These are phyloP conservation scores for Neurospora sp. DNA, from an alignment of 2,329 filamentous ascomycete species.

Conservation along the genomic window DNA sequence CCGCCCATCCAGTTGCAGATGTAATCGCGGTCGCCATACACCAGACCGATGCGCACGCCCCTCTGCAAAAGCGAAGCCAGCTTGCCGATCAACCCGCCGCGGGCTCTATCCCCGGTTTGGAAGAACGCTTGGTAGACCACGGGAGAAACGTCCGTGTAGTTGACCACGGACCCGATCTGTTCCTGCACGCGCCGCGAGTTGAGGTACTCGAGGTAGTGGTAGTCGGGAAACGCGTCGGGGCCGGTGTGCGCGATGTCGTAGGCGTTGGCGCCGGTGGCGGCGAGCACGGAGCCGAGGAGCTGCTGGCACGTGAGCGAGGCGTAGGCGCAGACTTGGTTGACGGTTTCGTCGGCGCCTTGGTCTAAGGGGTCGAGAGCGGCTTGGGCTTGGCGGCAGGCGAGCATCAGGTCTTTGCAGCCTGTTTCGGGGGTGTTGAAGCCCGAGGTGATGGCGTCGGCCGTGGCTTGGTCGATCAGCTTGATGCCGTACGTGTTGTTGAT, in stretches of 20 bases:
- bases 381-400: slow-evolving; percentile 37
- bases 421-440: slow-evolving; percentile 31
- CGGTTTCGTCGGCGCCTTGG: slow-evolving; percentile 27
- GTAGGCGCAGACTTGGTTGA: slow-evolving; percentile 39
- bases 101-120: slow-evolving; percentile 50
- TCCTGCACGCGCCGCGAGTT: slow-evolving; percentile 46
- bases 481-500: slow-evolving; percentile 58
- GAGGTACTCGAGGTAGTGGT: slow-evolving; percentile 53
- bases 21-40: slow-evolving; percentile 58
- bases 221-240: slow-evolving; percentile 52
- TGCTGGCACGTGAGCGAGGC: slow-evolving; percentile 46
- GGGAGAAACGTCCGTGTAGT: slow-evolving; percentile 42
- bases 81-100: slow-evolving; percentile 47
- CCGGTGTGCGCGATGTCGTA: slow-evolving; percentile 51
- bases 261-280: slow-evolving; percentile 39
- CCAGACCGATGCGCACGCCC: slow-evolving; percentile 58
- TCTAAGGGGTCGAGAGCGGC: slow-evolving; percentile 28
- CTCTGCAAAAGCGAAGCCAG: slow-evolving; percentile 50
- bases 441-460: slow-evolving; percentile 34
- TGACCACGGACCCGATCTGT: slow-evolving; percentile 50
- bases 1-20: slow-evolving; percentile 66
- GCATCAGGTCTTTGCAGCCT: slow-evolving; percentile 46
- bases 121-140: slow-evolving; percentile 37
- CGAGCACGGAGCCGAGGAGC: slow-evolving; percentile 47
- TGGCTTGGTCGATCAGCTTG: slow-evolving; percentile 41